These are phyloP conservation scores for Capsicum rhomboideum DNA, from an alignment of 257 asterid species.

Conservation along the genomic window DNA sequence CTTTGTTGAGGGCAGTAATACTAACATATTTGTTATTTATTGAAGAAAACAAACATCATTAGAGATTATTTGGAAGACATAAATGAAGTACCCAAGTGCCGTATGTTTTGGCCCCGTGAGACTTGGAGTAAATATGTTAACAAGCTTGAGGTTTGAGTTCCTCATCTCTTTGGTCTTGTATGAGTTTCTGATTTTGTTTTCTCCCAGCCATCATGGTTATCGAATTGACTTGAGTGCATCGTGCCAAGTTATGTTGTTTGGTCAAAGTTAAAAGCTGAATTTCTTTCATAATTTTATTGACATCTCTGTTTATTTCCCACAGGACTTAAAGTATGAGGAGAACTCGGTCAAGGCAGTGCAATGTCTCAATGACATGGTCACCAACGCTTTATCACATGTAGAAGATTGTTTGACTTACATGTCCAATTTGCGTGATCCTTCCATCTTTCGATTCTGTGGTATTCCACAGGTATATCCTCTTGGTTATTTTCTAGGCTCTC, in stretches of 20 bases:
- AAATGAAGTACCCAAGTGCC: constrained; percentile 91
- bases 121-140: constrained; percentile 88
- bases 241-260: neutral
- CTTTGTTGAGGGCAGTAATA: neutral
- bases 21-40: neutral
- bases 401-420: constrained; percentile 76
- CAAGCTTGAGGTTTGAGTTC: constrained; percentile 72
- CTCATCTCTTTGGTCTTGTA: neutral
- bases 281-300: neutral
- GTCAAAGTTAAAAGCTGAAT: neutral
- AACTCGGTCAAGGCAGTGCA: constrained; percentile 89
- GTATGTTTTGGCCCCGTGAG: constrained; percentile 98
- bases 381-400: constrained; percentile 73
- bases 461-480: constrained; percentile 76
- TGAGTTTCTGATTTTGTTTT: neutral
- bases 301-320: constrained; percentile 19
- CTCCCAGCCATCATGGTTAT: neutral
- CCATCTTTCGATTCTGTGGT: constrained; percentile 91
- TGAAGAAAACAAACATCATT: constrained; percentile 87
- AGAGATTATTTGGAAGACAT: constrained; percentile 97
- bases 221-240: neutral
- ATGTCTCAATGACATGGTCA: constrained; percentile 93
- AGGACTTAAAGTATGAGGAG: constrained; percentile 79
- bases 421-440: constrained; percentile 65
- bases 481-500: neutral